A percentile compares a stretch with the other conserved stretches of the same genome.
phyloP scores from a whole-genome alignment of 352 stramenopile species.

The Phytophthora multivora region DNA sequence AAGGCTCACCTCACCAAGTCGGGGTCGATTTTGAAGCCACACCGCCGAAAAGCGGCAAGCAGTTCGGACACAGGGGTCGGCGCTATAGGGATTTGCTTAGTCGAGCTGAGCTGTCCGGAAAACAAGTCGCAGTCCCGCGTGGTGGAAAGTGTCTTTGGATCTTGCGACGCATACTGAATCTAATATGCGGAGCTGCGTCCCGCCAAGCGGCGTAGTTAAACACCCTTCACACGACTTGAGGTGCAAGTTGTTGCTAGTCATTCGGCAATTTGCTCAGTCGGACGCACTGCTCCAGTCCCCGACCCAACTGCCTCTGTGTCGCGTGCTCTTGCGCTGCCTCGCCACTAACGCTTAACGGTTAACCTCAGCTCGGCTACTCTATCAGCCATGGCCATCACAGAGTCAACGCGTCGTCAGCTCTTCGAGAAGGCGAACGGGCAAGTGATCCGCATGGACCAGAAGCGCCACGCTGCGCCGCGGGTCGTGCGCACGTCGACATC shows the following conservation, averaged over 20 bases:
- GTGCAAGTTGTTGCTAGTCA: constrained; percentile 14
- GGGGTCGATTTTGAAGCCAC: constrained; percentile 7
- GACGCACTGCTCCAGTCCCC: constrained; percentile 20
- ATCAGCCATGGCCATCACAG: constrained; percentile 28
- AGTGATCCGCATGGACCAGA: constrained; percentile 34
- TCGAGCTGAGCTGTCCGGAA: constrained; percentile 7
- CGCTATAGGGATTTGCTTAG: constrained; percentile 4
- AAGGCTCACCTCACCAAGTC: too few relatives aligned
- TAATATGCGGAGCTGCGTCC: constrained; percentile 13
- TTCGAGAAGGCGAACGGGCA: constrained; percentile 20
- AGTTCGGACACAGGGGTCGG: constrained; percentile 7
- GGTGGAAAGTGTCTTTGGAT: constrained; percentile 1
- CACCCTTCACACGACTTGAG: constrained; percentile 16
- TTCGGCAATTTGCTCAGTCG: constrained; percentile 31
- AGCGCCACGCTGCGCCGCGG: constrained; percentile 16
- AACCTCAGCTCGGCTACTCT: background rate
- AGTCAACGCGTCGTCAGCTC: constrained; percentile 22
- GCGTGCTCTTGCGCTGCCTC: background rate
- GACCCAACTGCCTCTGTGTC: constrained; percentile 4
- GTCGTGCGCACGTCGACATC: background rate
- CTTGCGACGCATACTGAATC: constrained; percentile 7
- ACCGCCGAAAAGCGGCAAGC: constrained; percentile 9
- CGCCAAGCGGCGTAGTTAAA: constrained; percentile 21
- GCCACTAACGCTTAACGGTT: background rate
- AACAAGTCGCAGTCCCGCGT: constrained; percentile 10